Percentiles rank a stretch among this genome's conserved stretches.
Evolutionary conservation across 2,329 filamentous ascomycete genomes (phyloP).

Genomic region (Dactylellina cionopaga): DNA sequence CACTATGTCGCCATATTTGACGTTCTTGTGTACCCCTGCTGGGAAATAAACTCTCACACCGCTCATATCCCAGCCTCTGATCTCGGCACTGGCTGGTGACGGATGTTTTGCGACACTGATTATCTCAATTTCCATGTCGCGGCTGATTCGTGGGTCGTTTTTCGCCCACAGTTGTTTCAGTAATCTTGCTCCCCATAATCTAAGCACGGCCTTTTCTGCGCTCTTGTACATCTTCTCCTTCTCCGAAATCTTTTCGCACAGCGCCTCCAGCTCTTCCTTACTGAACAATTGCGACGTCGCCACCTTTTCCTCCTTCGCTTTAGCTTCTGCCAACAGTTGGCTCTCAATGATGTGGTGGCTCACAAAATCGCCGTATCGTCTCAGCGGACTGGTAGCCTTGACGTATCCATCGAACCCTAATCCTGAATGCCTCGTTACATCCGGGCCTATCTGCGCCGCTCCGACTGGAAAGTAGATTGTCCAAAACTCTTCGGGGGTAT

Average conservation of each 20-base stretch:
- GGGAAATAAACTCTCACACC: conserved; percentile 39
- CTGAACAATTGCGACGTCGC: conserved; percentile 35
- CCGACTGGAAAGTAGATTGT: conserved; percentile 29
- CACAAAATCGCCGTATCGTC: conserved; percentile 71
- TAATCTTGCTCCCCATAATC: conserved; percentile 37
- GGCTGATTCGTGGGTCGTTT: conserved; percentile 3
- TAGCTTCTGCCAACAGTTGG: conserved; percentile 61
- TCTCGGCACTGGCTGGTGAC: conserved; percentile 11
- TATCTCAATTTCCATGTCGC: conserved; percentile 19
- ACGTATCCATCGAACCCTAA: conserved; percentile 66
- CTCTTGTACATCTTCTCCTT: conserved; percentile 17
- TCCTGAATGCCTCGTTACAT: conserved; percentile 3
- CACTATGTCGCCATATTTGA: conserved; percentile 39
- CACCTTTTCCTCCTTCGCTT: conserved; percentile 42
- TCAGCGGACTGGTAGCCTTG: conserved; percentile 74
- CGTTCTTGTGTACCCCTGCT: conserved; percentile 9
- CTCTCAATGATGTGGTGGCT: conserved; percentile 75
- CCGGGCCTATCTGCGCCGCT: not conserved
- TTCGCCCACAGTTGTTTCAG: conserved; percentile 29
- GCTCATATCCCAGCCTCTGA: conserved; percentile 9
- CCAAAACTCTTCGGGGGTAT: conserved; percentile 21
- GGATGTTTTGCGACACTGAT: conserved; percentile 32
- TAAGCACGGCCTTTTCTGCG: conserved; percentile 8
- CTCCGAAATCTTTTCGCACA: conserved; percentile 30
- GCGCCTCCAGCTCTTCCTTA: conserved; percentile 47